Percentiles rank a stretch among this genome's conserved stretches.
phyloP scores from a whole-genome alignment of 140 eudicot genomes.

The Erigeron philadelphicus region DNA sequence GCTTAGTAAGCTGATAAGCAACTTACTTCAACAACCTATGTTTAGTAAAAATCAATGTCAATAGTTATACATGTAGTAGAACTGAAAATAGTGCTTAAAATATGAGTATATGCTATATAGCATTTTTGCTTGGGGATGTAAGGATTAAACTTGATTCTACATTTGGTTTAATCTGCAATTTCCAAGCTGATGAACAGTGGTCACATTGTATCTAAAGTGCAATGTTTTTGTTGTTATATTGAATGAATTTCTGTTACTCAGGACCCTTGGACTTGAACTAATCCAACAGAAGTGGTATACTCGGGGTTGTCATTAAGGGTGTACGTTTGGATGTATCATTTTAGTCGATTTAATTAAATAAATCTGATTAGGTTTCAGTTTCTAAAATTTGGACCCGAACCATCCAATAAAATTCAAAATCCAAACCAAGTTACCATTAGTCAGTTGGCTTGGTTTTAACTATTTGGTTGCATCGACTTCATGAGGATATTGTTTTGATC shows the following conservation, averaged over 20 bases:
- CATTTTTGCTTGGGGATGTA: slow-evolving; percentile 31
- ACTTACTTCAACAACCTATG: slow-evolving; percentile 37
- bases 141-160: background rate
- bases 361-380: no score
- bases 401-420: no score
- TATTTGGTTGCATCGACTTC: no score
- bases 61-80: slow-evolving; percentile 29
- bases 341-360: no score
- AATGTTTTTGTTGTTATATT: slow-evolving; percentile 18
- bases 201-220: no score
- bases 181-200: background rate
- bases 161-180: background rate
- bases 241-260: background rate
- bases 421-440: no score
- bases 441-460: no score
- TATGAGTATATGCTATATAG: slow-evolving; percentile 22
- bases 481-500: no score
- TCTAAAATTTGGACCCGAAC: no score
- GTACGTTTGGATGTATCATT: no score
- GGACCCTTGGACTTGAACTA: background rate
- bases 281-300: slow-evolving; percentile 1
- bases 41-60: slow-evolving; percentile 51
- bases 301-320: no score
- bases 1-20: slow-evolving; percentile 47
- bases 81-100: slow-evolving; percentile 12